A percentile compares a stretch with the other conserved stretches of the same genome.
Conservation (phyloP, 352 stramenopile genomes). For the Globisporangium uncinulatum region DNA sequence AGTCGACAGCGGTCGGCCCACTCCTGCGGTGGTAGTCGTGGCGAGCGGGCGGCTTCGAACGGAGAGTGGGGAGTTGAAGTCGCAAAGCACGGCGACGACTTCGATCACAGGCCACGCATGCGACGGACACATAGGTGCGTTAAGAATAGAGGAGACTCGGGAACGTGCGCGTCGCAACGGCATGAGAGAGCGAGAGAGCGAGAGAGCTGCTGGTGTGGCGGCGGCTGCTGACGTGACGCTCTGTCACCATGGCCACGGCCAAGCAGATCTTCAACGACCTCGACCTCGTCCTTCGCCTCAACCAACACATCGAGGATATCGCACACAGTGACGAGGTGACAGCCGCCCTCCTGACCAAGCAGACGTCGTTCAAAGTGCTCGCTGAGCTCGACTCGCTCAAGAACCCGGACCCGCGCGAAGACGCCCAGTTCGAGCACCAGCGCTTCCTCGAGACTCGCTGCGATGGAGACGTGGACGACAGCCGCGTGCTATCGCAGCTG, state of each 20-base stretch:
- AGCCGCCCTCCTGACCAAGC: slow-evolving; percentile 22
- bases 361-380: slow-evolving; percentile 75
- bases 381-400: slow-evolving; percentile 43
- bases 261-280: slow-evolving; percentile 75
- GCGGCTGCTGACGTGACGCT: not conserved
- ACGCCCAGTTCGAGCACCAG: slow-evolving; percentile 73
- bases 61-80: no score
- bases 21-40: no score
- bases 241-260: slow-evolving; percentile 13
- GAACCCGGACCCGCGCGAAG: slow-evolving; percentile 30
- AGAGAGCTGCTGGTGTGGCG: not conserved
- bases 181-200: not conserved
- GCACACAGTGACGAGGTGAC: slow-evolving; percentile 15
- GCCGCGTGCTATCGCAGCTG: slow-evolving; percentile 17
- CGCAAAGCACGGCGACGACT: no score
- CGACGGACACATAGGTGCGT: no score
- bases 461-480: slow-evolving; percentile 3
- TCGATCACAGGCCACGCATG: no score
- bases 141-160: no score
- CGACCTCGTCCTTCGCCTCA: slow-evolving; percentile 60
- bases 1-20: no score
- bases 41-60: no score
- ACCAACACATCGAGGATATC: slow-evolving; percentile 59
- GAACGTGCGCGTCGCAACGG: not conserved
- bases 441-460: slow-evolving; percentile 18